Evolutionary conservation across 768 basidiomycete genomes (phyloP).

Genomic region (Xerocomellus chrysenteron): DNA sequence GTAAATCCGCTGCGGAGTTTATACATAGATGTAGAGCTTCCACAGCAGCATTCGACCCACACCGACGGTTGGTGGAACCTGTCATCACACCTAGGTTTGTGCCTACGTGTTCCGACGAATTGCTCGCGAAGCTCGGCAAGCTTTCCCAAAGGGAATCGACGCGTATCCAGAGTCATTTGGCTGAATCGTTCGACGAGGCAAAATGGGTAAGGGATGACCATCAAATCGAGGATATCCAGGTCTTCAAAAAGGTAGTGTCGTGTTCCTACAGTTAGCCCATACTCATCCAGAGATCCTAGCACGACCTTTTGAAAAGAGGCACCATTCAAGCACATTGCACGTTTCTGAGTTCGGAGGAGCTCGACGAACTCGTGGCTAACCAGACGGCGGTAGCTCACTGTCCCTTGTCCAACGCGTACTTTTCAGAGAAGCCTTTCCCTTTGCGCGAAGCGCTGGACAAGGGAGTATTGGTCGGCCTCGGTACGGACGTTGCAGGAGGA

Average conservation of each 20-base stretch:
- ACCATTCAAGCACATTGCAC: slow-evolving; percentile 91
- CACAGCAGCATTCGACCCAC: slow-evolving; percentile 39
- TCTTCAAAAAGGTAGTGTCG: slow-evolving; percentile 62
- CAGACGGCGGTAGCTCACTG: slow-evolving; percentile 80
- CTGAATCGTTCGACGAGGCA: slow-evolving; percentile 76
- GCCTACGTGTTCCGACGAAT: slow-evolving; percentile 77
- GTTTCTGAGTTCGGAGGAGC: slow-evolving; percentile 54
- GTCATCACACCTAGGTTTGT: slow-evolving; percentile 89
- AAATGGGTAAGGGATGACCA: slow-evolving; percentile 65
- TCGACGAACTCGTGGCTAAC: slow-evolving; percentile 46
- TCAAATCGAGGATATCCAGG: slow-evolving; percentile 65
- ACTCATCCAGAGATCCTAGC: slow-evolving; percentile 37
- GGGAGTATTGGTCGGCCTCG: slow-evolving; percentile 73
- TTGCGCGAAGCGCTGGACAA: slow-evolving; percentile 67
- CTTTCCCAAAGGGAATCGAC: slow-evolving; percentile 48
- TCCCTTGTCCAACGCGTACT: slow-evolving; percentile 87
- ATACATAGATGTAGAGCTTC: slow-evolving; percentile 48
- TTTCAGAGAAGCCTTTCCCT: slow-evolving; percentile 69
- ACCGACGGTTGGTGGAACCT: slow-evolving; percentile 64
- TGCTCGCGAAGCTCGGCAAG: slow-evolving; percentile 61
- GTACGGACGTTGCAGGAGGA: slow-evolving; percentile 85
- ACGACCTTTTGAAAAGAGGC: slow-evolving; percentile 55
- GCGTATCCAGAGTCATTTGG: slow-evolving; percentile 78
- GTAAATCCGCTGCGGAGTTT: slow-evolving; percentile 55
- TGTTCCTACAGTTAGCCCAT: neutral